Percentiles rank a stretch among this genome's conserved stretches.
phyloP scores from a whole-genome alignment of 805 yeast species.

The Ogataea pignaliae region DNA sequence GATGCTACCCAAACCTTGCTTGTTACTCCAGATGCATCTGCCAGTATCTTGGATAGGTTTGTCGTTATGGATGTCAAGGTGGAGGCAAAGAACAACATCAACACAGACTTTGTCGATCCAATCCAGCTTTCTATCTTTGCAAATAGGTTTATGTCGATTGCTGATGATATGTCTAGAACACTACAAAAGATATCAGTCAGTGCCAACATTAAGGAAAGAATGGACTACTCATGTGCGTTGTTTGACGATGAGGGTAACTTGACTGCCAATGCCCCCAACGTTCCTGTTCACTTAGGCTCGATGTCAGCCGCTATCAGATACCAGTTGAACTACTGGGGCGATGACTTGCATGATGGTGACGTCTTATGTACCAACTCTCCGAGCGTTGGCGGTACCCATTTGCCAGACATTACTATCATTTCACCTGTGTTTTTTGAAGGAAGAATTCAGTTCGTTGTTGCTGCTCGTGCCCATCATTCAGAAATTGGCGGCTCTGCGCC shows the following conservation, averaged over 20 bases:
- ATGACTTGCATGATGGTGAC: constrained; percentile 37
- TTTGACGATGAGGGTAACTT: constrained; percentile 42
- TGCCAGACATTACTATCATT: constrained; percentile 51
- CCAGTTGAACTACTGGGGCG: constrained; percentile 35
- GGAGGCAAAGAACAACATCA: constrained; percentile 32
- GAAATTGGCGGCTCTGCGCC: constrained; percentile 59
- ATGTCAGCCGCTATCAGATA: constrained; percentile 40
- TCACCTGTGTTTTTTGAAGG: constrained; percentile 50
- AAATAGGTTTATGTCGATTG: constrained; percentile 47
- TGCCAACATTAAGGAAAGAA: constrained; percentile 44
- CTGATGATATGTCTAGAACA: constrained; percentile 45
- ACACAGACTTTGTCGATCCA: constrained; percentile 38
- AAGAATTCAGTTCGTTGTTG: constrained; percentile 46
- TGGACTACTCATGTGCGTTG: constrained; percentile 45
- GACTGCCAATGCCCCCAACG: constrained; percentile 43
- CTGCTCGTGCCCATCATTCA: constrained; percentile 59
- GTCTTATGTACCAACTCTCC: constrained; percentile 41
- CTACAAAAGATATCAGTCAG: constrained; percentile 40
- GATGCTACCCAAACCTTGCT: constrained; percentile 35
- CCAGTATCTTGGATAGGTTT: constrained; percentile 31
- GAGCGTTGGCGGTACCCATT: constrained; percentile 42
- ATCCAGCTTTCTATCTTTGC: constrained; percentile 40
- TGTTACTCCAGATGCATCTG: constrained; percentile 32
- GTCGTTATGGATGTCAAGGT: constrained; percentile 25
- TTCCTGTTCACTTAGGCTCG: constrained; percentile 46